A percentile compares a stretch with the other conserved stretches of the same genome.
Conservation (phyloP, 1,284 basidiomycete genomes). For the Cutaneotrichosporon mucoides region DNA sequence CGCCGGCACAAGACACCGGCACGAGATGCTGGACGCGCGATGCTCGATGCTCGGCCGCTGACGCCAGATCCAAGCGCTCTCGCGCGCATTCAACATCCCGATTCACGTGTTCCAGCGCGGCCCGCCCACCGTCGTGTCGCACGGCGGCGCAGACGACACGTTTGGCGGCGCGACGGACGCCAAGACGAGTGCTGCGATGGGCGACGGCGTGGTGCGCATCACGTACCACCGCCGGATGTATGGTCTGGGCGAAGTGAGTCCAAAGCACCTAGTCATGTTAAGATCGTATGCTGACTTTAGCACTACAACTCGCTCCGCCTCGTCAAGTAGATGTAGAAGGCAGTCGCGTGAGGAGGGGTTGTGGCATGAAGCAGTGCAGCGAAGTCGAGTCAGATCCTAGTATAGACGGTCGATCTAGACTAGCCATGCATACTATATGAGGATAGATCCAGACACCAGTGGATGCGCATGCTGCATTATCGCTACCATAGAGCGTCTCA, state of each 20-base stretch:
- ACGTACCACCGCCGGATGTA: constrained; percentile 91
- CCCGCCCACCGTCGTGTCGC: constrained; percentile 74
- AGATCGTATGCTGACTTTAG: neutral
- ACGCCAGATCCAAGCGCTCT: constrained; percentile 72
- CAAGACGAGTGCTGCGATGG: constrained; percentile 43
- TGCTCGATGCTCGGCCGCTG: constrained; percentile 26
- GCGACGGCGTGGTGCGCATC: constrained; percentile 61
- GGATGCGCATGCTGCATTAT: too few relatives aligned
- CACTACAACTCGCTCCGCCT: constrained; percentile 8
- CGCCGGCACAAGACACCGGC: too few relatives aligned
- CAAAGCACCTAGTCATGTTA: too few relatives aligned
- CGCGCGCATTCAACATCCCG: constrained; percentile 74
- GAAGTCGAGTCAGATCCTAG: neutral
- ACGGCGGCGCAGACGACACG: constrained; percentile 52
- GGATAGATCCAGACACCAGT: too few relatives aligned
- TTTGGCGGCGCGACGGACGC: constrained; percentile 46
- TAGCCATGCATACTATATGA: too few relatives aligned
- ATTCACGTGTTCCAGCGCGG: constrained; percentile 90
- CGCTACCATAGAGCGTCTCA: too few relatives aligned
- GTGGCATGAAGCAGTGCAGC: too few relatives aligned
- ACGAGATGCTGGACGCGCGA: too few relatives aligned
- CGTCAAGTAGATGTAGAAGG: neutral
- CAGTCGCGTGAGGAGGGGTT: too few relatives aligned
- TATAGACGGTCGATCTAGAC: neutral
- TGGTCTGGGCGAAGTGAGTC: constrained; percentile 77